Base-by-base conservation (phyloP, 2,329 filamentous ascomycete genomes). In the Pseudophaeomoniella oleicola region DNA sequence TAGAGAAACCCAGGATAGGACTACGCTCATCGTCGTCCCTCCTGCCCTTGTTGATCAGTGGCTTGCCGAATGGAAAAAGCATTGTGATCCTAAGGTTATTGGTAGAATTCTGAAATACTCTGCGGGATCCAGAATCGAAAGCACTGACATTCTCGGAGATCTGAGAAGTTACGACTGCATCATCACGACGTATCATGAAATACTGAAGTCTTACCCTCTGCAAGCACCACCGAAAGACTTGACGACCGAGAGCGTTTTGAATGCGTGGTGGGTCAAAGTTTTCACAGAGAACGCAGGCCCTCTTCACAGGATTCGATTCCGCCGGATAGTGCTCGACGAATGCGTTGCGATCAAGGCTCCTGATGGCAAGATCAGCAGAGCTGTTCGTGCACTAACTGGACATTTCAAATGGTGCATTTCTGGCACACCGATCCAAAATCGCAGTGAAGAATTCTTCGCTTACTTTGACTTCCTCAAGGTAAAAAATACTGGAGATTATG, bases 291-390 rank as follows among this genome's bases (percentile, higher is more conserved):
- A 50, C 6, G 39, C 44, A 17, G 58, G 58, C 2, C 46, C 49
- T 3, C 40, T 62, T 3, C 58, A 61, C 42, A 37, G 38, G 16
- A 45, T 59, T 18, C 51, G 52, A 4, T 62, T 54, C 37, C 50
- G 49, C 16, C 48, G 58, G 2, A 57, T 62, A n/a, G 50, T 62
- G n/a, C 45, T 62, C 4, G 58, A 62, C 22, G 59, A 58, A 54
- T 46, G 37, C 49, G 55, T 60, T 27, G 34, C 43, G 3, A 62
- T 62, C 39, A 59, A 57, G 16, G 61, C 59, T 29, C 48, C 45
- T 13, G 22, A 39, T 2, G 50, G 52, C 2, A 51, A 49, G n/a
- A 52, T 47, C 2, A 60, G 55, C 2, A 44, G 53, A 4, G 57
- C 58, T 2, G 51, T 60, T 9, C 49, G 56, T 10, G 51, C 47